Conservation (phyloP, 139 green algal genomes). For the Auxenochlorella protothecoides region DNA sequence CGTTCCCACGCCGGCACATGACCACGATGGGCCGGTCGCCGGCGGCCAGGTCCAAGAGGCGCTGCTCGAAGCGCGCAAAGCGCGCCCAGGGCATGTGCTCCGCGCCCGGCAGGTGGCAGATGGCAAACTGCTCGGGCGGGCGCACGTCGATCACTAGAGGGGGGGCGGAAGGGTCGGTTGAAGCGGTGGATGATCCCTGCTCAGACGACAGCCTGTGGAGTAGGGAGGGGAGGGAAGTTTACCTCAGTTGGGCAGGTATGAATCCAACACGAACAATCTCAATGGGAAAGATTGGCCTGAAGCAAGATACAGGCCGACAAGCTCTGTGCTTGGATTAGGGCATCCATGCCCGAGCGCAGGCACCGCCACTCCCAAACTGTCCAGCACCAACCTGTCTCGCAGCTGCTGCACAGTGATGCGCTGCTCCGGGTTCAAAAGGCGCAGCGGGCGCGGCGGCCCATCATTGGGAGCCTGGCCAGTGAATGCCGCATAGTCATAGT, state of each 20-base stretch:
- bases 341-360: neutral
- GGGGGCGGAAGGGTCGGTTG: neutral
- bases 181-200: neutral
- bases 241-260: neutral
- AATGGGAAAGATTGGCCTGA: too few relatives aligned
- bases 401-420: constrained; percentile 26
- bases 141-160: constrained; percentile 70
- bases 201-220: neutral
- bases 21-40: constrained; percentile 26
- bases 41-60: too few relatives aligned
- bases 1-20: constrained; percentile 84
- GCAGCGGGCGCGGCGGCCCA: constrained; percentile 26
- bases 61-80: neutral
- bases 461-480: constrained; percentile 52
- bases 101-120: constrained; percentile 30
- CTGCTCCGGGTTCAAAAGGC: constrained; percentile 30
- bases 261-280: too few relatives aligned
- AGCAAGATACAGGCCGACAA: too few relatives aligned
- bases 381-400: constrained; percentile 1
- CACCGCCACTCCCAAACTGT: neutral
- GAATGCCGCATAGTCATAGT: constrained; percentile 71
- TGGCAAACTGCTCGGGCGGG: constrained; percentile 54
- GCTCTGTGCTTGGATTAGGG: neutral
- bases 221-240: neutral
- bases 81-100: constrained; percentile 5